Evolutionary conservation across 2,329 filamentous ascomycete genomes (phyloP), one percentile per base, ranked within the genome.

Genomic region (Phialocephala sp.): DNA sequence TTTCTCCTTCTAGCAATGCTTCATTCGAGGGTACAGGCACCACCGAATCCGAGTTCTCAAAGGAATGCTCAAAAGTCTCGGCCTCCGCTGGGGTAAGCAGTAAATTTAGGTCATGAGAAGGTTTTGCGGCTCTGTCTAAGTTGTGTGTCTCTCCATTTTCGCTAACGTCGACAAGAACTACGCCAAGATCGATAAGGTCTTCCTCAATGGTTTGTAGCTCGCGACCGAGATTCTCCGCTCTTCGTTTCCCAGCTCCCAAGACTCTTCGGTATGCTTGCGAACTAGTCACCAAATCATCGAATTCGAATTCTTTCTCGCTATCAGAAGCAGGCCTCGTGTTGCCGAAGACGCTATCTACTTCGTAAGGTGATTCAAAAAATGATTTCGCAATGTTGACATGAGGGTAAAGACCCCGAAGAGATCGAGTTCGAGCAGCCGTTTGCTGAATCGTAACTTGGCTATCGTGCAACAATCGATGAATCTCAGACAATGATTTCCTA

Each of bases 31-130:
- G n/a, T n/a, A n/a, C n/a, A n/a, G n/a, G n/a, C n/a, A n/a, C n/a
- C n/a, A n/a, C n/a, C n/a, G n/a, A n/a, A n/a, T n/a, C n/a, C n/a
- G n/a, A n/a, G n/a, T n/a, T n/a, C n/a, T n/a, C n/a, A n/a, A n/a
- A n/a, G n/a, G n/a, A n/a, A n/a, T n/a, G n/a, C n/a, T n/a, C n/a
- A n/a, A n/a, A n/a, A n/a, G n/a, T n/a, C n/a, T n/a, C n/a, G n/a
- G n/a, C n/a, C n/a, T n/a, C n/a, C n/a, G n/a, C n/a, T n/a, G n/a
- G n/a, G n/a, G n/a, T n/a, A n/a, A n/a, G n/a, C n/a, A n/a, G n/a
- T n/a, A 47, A 11, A 47, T 47, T n/a, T 47, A 47, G 18, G 22
- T 47, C 43, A 47, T 47, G 43, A n/a, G n/a, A n/a, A n/a, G n/a
- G 18, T 20, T 20, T 2, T 5, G 15, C 11, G 4, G 18, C 22